Base-by-base conservation (phyloP, 352 stramenopile species). In the Globisporangium megalacanthum region DNA sequence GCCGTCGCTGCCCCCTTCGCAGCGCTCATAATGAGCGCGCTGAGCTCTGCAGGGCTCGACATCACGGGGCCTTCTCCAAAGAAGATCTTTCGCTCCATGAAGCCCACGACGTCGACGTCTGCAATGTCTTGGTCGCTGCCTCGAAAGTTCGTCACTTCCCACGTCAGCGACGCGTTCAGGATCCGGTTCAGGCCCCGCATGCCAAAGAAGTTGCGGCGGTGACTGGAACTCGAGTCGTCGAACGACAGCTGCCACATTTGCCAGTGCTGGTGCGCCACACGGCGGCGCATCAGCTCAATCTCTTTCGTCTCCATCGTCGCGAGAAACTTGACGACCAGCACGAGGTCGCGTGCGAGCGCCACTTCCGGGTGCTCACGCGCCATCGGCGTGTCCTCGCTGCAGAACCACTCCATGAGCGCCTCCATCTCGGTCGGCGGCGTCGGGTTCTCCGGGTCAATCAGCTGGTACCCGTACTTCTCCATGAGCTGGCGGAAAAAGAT, bases 211-310 rank as follows among this genome's bases (percentile, higher is more conserved):
- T 92, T 86, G 11, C 83, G 69, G 15, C 79, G 69, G 56, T 89
- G 75, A 14, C 72, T 92, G 46, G 83, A 83, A 3, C 73, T 66
- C 17, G 78, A 78, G 52, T 95, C 86, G 35, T 96, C 88, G 68
- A 96, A 95, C 19, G 88, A 94, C 6, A 96, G 63, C 39, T 92
- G 86, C 88, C 88, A 96, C 68, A 86, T 89, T 50, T 95, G 85
- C 81, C 85, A 95, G 51, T 88, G 75, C 36, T 87, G 71, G 15
- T 92, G 69, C 7, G 71, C 69, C n/a, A 72, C 75, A 33, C 88
- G 81, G 15, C 86, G 81, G 17, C 85, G 83, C 81, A 95, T 92
- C 1, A 95, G 65, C 50, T 96, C 88, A 9, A 93, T 79, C 64
- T 96, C 88, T 22, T 90, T 93, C 1, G 83, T 95, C 54, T 96